A percentile compares a stretch with the other conserved stretches of the same genome.
Conservation (phyloP, 352 stramenopile genomes). For the Elongisporangium senticosum region DNA sequence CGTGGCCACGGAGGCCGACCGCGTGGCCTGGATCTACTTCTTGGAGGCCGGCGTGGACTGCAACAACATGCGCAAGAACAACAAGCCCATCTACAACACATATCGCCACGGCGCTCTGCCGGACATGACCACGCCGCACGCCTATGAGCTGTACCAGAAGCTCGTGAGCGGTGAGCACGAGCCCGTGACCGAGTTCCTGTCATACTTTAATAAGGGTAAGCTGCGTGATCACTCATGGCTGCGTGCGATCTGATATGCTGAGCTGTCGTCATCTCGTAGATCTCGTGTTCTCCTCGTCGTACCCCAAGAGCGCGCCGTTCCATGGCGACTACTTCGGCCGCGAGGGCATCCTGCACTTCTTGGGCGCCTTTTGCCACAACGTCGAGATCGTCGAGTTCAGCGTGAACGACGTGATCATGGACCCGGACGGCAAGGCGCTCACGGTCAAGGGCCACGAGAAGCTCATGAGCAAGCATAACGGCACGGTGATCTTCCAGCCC, state of each 20-base stretch:
- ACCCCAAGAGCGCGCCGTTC: constrained; percentile 75
- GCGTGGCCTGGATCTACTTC: constrained; percentile 83
- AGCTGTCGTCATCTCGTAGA: constrained; percentile 21
- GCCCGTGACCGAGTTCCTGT: constrained; percentile 56
- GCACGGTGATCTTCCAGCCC: constrained; percentile 59
- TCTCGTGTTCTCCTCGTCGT: constrained; percentile 79
- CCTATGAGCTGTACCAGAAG: constrained; percentile 72
- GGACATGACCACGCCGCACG: constrained; percentile 71
- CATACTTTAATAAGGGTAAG: constrained; percentile 84
- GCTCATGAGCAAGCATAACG: constrained; percentile 75
- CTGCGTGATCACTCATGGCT: background rate
- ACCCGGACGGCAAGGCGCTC: constrained; percentile 59
- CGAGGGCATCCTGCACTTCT: constrained; percentile 75
- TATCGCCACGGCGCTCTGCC: constrained; percentile 64
- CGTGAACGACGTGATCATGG: constrained; percentile 56
- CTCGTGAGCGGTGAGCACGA: constrained; percentile 50
- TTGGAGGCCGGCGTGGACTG: constrained; percentile 77
- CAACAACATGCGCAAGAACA: constrained; percentile 80
- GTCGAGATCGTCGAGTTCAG: constrained; percentile 77
- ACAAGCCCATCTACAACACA: constrained; percentile 75
- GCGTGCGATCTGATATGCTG: constrained; percentile 2
- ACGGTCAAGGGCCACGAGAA: constrained; percentile 78
- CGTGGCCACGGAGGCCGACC: constrained; percentile 74
- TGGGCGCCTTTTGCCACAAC: constrained; percentile 68
- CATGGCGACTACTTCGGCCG: constrained; percentile 81